phyloP scores from a whole-genome alignment of 2,329 filamentous ascomycete genomes.

The Rosellinia necatrix region DNA sequence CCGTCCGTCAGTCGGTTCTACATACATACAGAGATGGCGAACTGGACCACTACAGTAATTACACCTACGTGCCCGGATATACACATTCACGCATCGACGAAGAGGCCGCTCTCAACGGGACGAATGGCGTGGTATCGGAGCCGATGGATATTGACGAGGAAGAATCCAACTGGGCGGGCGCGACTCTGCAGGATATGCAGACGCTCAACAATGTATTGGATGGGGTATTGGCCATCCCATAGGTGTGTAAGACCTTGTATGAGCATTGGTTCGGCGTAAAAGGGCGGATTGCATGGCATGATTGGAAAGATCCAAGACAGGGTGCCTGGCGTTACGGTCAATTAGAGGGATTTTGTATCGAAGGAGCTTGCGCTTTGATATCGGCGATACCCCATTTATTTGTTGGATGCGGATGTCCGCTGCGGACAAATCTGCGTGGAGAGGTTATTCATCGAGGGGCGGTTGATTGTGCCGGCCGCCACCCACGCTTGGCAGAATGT shows the following conservation, averaged over 20 bases:
- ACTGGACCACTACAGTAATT: conserved; percentile 68
- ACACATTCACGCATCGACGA: conserved; percentile 39
- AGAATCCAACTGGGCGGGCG: conserved; percentile 63
- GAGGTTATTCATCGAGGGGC: not conserved
- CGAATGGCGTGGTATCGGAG: conserved; percentile 47
- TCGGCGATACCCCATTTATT: conserved; percentile 29
- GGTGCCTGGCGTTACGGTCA: conserved; percentile 23
- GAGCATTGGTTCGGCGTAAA: conserved; percentile 28
- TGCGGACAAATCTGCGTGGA: not conserved
- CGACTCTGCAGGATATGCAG: conserved; percentile 55
- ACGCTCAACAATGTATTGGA: conserved; percentile 62
- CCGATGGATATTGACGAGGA: conserved; percentile 65
- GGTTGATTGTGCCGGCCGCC: not conserved
- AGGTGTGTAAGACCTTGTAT: conserved; percentile 25
- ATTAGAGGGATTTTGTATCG: conserved; percentile 4
- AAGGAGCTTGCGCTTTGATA: conserved; percentile 13
- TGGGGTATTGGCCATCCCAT: conserved; percentile 54
- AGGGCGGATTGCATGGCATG: conserved; percentile 20
- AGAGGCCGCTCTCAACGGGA: conserved; percentile 14
- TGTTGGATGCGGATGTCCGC: conserved; percentile 5
- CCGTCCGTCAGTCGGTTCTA: conserved; percentile 72
- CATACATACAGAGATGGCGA: conserved; percentile 77
- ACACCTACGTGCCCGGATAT: conserved; percentile 55
- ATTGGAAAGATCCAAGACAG: conserved; percentile 25
- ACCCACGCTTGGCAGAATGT: not conserved